Conservation (phyloP, 352 stramenopile species). For the Globisporangium cylindrosporum region DNA sequence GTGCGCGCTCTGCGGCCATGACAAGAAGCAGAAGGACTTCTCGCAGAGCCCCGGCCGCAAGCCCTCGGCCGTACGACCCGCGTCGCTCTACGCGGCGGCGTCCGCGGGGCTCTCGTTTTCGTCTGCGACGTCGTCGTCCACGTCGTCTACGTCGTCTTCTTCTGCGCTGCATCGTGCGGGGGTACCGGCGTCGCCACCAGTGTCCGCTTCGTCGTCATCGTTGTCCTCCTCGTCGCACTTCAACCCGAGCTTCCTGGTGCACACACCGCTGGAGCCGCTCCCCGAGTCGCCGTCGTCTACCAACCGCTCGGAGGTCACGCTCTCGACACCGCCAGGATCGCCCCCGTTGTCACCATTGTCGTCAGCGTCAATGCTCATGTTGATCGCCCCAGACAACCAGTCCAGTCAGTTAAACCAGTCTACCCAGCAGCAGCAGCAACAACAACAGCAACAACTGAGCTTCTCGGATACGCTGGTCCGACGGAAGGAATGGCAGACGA, state of each 20-base stretch:
- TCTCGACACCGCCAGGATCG: conserved; percentile 12
- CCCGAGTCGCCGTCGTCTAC: conserved; percentile 18
- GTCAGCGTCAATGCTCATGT: background rate
- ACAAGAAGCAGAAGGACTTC: conserved; percentile 35
- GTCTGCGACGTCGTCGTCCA: conserved; percentile 20
- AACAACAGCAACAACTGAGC: conserved; percentile 2
- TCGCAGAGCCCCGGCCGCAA: conserved; percentile 22
- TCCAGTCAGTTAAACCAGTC: background rate
- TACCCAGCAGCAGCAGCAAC: background rate
- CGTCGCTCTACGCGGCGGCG: conserved; percentile 28
- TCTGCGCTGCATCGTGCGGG: background rate
- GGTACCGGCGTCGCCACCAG: conserved; percentile 16
- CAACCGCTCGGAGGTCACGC: background rate
- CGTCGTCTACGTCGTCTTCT: background rate
- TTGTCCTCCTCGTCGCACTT: conserved; percentile 9
- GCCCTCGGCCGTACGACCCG: conserved; percentile 25
- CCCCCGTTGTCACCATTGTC: conserved; percentile 1
- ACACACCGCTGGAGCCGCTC: conserved; percentile 17
- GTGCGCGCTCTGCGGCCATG: conserved; percentile 43
- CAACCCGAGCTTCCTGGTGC: conserved; percentile 13
- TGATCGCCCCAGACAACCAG: background rate
- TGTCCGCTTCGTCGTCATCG: background rate
- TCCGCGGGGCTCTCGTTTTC: conserved; percentile 29
- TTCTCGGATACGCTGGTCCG: conserved; percentile 15
- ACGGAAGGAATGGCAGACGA: conserved; percentile 42